These are phyloP conservation scores for Diutina neorugosa DNA, from an alignment of 1,139 yeast species.

Conservation along the genomic window DNA sequence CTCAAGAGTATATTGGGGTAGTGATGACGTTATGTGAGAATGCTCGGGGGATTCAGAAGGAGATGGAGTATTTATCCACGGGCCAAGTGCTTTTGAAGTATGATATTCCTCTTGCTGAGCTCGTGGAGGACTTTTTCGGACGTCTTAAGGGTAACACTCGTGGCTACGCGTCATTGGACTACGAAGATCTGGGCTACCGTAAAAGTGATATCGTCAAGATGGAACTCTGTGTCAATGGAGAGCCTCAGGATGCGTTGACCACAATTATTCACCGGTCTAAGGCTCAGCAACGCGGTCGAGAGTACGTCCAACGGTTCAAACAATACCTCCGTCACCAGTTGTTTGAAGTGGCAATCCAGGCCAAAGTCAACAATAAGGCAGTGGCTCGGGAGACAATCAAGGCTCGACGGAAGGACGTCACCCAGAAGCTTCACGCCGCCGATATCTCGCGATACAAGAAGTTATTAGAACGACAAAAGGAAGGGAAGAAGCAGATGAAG, in stretches of 20 bases:
- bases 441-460: slow-evolving; percentile 87
- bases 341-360: slow-evolving; percentile 89
- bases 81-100: slow-evolving; percentile 78
- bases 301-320: slow-evolving; percentile 73
- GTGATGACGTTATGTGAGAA: slow-evolving; percentile 80
- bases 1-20: slow-evolving; percentile 76
- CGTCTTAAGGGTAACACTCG: slow-evolving; percentile 79
- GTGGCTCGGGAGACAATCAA: slow-evolving; percentile 89
- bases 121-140: slow-evolving; percentile 93
- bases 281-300: slow-evolving; percentile 60
- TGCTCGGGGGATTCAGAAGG: slow-evolving; percentile 74
- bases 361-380: slow-evolving; percentile 70
- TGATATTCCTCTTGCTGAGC: slow-evolving; percentile 72
- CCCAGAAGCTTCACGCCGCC: slow-evolving; percentile 86
- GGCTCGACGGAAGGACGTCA: slow-evolving; percentile 87
- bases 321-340: slow-evolving; percentile 70
- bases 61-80: slow-evolving; percentile 62
- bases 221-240: slow-evolving; percentile 83
- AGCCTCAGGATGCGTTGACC: slow-evolving; percentile 83
- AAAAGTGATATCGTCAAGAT: slow-evolving; percentile 74
- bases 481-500: slow-evolving; percentile 82
- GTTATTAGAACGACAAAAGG: slow-evolving; percentile 78
- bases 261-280: slow-evolving; percentile 80
- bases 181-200: slow-evolving; percentile 84
- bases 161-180: slow-evolving; percentile 91